Evolutionary conservation across 2,329 filamentous ascomycete species (phyloP).

Genomic region (Hypoxylon sp.): DNA sequence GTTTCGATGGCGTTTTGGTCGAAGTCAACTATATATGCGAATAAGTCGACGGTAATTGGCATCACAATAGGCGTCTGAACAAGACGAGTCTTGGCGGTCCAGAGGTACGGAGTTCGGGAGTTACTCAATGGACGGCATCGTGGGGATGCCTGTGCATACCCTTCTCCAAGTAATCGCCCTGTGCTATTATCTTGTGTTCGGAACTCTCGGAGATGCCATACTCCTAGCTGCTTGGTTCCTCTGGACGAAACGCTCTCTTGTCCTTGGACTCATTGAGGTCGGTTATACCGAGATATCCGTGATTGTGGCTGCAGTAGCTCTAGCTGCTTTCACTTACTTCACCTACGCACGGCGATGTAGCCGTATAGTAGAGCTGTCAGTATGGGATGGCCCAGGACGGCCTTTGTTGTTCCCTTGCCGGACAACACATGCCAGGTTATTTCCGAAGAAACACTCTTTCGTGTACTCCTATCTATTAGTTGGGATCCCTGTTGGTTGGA

Average conservation of each 20-base stretch:
- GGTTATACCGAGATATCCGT: constrained; percentile 11
- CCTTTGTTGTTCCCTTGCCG: constrained; percentile 73
- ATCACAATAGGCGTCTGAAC: constrained; percentile 10
- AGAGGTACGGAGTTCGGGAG: not conserved
- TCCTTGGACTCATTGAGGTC: constrained; percentile 17
- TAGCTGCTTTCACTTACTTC: constrained; percentile 11
- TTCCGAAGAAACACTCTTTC: constrained; percentile 76
- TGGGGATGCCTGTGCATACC: constrained; percentile 27
- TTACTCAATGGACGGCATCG: constrained; percentile 21
- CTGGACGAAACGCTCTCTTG: constrained; percentile 17
- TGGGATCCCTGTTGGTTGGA: constrained; percentile 74
- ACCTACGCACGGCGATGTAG: constrained; percentile 10
- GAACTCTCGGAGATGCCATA: constrained; percentile 36
- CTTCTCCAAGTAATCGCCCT: constrained; percentile 29
- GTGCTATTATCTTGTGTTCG: constrained; percentile 40
- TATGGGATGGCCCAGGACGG: constrained; percentile 49
- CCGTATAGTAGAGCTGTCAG: constrained; percentile 13
- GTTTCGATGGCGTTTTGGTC: not conserved
- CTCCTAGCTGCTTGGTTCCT: constrained; percentile 34
- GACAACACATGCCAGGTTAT: constrained; percentile 74
- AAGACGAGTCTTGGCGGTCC: constrained; percentile 1
- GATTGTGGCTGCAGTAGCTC: constrained; percentile 9
- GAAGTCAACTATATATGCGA: not conserved
- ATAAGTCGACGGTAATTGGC: not conserved
- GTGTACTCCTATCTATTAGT: constrained; percentile 77